A percentile compares a stretch with the other conserved stretches of the same genome.
Evolutionary conservation across 257 asterid species (phyloP).

Genomic region (Lycium barbarum): DNA sequence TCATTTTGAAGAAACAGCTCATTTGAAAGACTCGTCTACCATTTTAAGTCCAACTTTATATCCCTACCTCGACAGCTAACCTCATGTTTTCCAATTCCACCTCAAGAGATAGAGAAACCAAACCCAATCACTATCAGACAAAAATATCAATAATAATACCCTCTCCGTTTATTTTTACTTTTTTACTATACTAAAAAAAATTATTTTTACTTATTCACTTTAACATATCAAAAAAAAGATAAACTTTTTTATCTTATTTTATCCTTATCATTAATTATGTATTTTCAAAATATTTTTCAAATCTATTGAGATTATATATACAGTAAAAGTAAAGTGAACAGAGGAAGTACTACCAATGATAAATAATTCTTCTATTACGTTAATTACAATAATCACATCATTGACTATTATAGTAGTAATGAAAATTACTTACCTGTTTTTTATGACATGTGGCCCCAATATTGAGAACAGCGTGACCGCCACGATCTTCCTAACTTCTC

Average conservation of each 20-base stretch:
- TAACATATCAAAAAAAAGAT: too few relatives aligned
- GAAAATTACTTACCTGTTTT: background rate
- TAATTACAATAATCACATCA: background rate
- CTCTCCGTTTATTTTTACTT: too few relatives aligned
- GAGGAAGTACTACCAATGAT: too few relatives aligned
- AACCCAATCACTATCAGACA: background rate
- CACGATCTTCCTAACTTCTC: background rate
- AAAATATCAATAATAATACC: background rate
- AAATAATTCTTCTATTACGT: background rate
- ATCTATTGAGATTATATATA: too few relatives aligned
- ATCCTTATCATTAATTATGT: too few relatives aligned
- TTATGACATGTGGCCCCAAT: slow-evolving; percentile 17
- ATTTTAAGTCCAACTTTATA: background rate
- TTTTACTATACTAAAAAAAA: too few relatives aligned
- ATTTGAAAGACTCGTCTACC: background rate
- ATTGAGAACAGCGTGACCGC: background rate
- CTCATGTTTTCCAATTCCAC: background rate
- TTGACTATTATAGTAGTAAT: background rate
- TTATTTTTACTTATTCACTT: too few relatives aligned
- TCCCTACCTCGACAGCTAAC: background rate
- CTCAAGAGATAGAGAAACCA: background rate
- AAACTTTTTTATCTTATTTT: too few relatives aligned
- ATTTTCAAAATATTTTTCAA: too few relatives aligned
- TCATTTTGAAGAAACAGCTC: background rate
- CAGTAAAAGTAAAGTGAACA: too few relatives aligned